phyloP scores from a whole-genome alignment of 805 yeast genomes.

The Wickerhamomyces chambardii region DNA sequence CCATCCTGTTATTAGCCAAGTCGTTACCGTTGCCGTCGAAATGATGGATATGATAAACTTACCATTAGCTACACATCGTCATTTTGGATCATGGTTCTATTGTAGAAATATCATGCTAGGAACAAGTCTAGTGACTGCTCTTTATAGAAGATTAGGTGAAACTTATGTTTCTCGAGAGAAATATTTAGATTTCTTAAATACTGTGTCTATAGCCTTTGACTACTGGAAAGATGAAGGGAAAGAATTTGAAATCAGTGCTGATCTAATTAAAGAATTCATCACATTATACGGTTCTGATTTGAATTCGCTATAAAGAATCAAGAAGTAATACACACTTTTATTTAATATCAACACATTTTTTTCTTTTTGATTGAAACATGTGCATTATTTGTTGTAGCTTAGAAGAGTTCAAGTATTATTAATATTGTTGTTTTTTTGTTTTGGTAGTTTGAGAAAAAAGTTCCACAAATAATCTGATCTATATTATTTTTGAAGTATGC shows the following conservation, averaged over 20 bases:
- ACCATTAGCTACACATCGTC: conserved; percentile 15
- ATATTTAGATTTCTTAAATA: conserved; percentile 2
- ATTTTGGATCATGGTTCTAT: conserved; percentile 18
- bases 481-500: too few relatives aligned
- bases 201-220: conserved; percentile 4
- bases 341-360: too few relatives aligned
- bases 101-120: conserved; percentile 8
- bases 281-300: too few relatives aligned
- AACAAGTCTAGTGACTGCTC: conserved; percentile 2
- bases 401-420: too few relatives aligned
- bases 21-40: conserved; percentile 10
- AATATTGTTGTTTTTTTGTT: too few relatives aligned
- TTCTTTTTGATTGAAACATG: too few relatives aligned
- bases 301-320: too few relatives aligned
- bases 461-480: too few relatives aligned
- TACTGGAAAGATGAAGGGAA: conserved; percentile 13
- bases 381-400: too few relatives aligned
- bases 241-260: not conserved
- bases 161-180: conserved; percentile 5
- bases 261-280: not conserved
- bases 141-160: conserved; percentile 6
- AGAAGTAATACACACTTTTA: too few relatives aligned
- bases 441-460: too few relatives aligned
- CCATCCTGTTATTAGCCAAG: conserved; percentile 7
- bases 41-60: conserved; percentile 11